Conservation (phyloP, 148 eudicot genomes). For the Vaccinium myrtillus region DNA sequence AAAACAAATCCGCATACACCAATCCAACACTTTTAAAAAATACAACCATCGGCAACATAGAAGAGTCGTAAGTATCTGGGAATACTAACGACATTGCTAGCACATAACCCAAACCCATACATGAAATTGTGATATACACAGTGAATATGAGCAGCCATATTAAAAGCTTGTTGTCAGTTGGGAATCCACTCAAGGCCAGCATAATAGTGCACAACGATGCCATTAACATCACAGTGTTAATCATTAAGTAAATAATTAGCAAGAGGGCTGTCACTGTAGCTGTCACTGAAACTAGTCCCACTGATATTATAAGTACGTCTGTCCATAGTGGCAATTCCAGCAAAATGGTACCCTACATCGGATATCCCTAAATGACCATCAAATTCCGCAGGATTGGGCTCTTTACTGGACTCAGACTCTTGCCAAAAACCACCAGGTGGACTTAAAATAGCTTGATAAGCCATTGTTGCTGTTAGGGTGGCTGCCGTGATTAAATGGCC, state of each 20-base stretch:
- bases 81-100: neutral
- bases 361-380: no score
- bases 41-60: no score
- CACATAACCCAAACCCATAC: neutral
- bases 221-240: no score
- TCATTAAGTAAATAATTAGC: no score
- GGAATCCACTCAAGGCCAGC: conserved; percentile 1
- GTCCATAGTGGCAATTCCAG: no score
- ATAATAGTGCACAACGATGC: neutral
- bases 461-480: conserved; percentile 3
- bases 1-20: neutral
- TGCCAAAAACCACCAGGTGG: conserved; percentile 5
- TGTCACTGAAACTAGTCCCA: no score
- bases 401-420: neutral
- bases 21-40: neutral
- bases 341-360: no score
- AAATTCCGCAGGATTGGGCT: accelerated
- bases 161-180: neutral
- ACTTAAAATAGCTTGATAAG: neutral
- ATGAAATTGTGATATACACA: neutral
- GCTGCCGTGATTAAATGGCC: neutral
- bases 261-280: no score
- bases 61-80: neutral
- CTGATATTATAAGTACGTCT: no score
- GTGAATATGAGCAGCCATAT: neutral